Conservation (phyloP, 192 early-diverging fungal genomes). For the Coemansia biformis region DNA sequence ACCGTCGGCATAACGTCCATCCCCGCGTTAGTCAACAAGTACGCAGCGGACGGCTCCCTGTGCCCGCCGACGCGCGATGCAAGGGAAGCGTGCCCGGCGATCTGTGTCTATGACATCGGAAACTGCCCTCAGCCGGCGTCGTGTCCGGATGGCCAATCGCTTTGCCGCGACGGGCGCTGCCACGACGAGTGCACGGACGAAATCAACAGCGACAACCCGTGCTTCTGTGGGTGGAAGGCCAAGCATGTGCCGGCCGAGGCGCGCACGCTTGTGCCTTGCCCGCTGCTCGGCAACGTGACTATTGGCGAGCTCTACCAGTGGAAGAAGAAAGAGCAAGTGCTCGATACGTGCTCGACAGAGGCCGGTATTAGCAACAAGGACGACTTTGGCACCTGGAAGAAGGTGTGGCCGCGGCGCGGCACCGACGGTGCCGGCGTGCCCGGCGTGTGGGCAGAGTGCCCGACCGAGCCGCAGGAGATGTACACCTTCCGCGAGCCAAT, state of each 20-base stretch:
- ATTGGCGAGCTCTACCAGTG: slow-evolving; percentile 32
- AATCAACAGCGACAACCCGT: slow-evolving; percentile 27
- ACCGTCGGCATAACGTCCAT: too few species aligned
- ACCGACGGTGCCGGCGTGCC: slow-evolving; percentile 4
- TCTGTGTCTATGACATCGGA: slow-evolving; percentile 25
- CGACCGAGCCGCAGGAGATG: slow-evolving; percentile 27
- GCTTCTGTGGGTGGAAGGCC: slow-evolving; percentile 33
- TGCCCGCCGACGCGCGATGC: slow-evolving; percentile 12
- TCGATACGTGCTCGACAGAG: slow-evolving; percentile 23
- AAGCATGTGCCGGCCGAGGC: slow-evolving; percentile 19
- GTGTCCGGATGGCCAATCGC: slow-evolving; percentile 19
- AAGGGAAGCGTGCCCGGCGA: slow-evolving; percentile 11
- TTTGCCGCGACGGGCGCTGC: slow-evolving; percentile 29
- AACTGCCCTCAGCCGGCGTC: slow-evolving; percentile 21
- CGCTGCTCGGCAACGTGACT: slow-evolving; percentile 18
- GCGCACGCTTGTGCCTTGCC: slow-evolving; percentile 15
- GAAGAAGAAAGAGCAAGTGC: slow-evolving; percentile 15
- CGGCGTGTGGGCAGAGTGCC: slow-evolving; percentile 27
- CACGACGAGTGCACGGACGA: slow-evolving; percentile 27
- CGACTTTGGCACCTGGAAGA: slow-evolving; percentile 23
- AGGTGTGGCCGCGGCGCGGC: slow-evolving; percentile 17
- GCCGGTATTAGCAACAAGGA: slow-evolving; percentile 7
- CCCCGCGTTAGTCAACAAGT: slow-evolving; percentile 49
- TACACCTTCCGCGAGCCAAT: slow-evolving; percentile 36
- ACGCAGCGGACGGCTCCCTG: slow-evolving; percentile 10